Evolutionary conservation across 1,284 basidiomycete species (phyloP), one percentile per base, ranked within the genome.

Genomic region (Xerocomus minutiporus): DNA sequence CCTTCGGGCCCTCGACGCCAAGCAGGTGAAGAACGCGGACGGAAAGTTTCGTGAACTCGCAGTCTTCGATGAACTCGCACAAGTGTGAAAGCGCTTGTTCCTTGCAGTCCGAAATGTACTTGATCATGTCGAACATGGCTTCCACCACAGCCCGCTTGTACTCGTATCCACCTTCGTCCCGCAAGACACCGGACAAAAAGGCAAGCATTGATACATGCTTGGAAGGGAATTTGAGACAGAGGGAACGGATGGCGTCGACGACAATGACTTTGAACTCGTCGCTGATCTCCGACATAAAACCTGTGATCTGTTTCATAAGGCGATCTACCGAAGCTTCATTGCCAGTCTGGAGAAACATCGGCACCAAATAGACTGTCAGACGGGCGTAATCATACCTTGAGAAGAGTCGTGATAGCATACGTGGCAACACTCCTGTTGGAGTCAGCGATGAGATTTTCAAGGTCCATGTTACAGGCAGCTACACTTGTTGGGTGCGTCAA

Each of bases 181-280:
- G 85, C 41, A 97, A 81, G 23, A 97, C 91, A 45, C 93, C 92
- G 45, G 92, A 93, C 32, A 97, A 81, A 85, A 97, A 97, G 3
- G 88, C 83, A 51, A 97, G 84, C 93, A 97, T 96, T 50, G 91
- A 86, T 17, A 86, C 88, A 71, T 99, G 94, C 76, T 99, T 99
- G 45, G 87, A 76, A 1, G 97, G 97, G 81, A 99, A 99, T 74
- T 99, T 99, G 75, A 99, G 86, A 74, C 95, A 98, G 42, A 99
- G 84, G 15, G 95, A 94, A 52, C 97, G 91, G 67, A 99, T 97
- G 48, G 97, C 97, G 59, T 98, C 94, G 58, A 99, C 96, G 51
- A 99, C 97, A 72, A 99, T 97, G 67, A 99, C 94, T 79, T 99
- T 99, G 84, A 99, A 99, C 74, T 99, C 97, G 72, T 99, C 97